These are phyloP conservation scores for Suillus fuscotomentosus DNA, from an alignment of 768 basidiomycete species.

Conservation along the genomic window DNA sequence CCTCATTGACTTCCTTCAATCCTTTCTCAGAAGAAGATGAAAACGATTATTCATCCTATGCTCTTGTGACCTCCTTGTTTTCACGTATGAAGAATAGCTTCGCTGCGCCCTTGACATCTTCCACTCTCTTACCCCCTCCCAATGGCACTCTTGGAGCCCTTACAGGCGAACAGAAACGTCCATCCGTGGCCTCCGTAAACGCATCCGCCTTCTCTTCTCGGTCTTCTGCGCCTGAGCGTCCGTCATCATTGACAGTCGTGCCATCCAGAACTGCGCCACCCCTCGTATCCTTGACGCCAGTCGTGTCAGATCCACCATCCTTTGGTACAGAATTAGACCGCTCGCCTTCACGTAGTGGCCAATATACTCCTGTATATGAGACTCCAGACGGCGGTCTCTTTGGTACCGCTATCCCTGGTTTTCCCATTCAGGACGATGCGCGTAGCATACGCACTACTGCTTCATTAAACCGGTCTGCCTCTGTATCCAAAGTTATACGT, in stretches of 20 bases:
- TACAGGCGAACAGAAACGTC: constrained; percentile 56
- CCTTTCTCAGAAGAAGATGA: constrained; percentile 94
- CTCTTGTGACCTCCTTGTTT: constrained; percentile 77
- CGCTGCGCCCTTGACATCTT: constrained; percentile 60
- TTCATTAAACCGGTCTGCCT: constrained; percentile 72
- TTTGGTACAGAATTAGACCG: constrained; percentile 65
- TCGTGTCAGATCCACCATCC: constrained; percentile 74
- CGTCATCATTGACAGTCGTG: constrained; percentile 53
- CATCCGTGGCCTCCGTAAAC: constrained; percentile 42
- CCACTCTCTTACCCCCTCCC: constrained; percentile 36
- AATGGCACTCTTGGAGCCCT: constrained; percentile 29
- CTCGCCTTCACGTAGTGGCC: constrained; percentile 50
- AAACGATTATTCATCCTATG: constrained; percentile 84
- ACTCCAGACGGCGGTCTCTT: constrained; percentile 53
- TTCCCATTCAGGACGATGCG: constrained; percentile 89
- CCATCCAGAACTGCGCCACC: constrained; percentile 69
- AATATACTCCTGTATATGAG: constrained; percentile 54
- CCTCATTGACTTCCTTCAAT: constrained; percentile 82
- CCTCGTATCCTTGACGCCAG: constrained; percentile 81
- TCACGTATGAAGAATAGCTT: constrained; percentile 82
- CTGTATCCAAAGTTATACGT: constrained; percentile 90
- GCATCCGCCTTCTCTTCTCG: constrained; percentile 49
- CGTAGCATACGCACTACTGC: constrained; percentile 77
- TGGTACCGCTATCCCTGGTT: constrained; percentile 84
- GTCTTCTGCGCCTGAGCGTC: constrained; percentile 51